A percentile compares a stretch with the other conserved stretches of the same genome.
phyloP scores from a whole-genome alignment of 345 rosid genomes.

The Diplotaxis tenuifolia region DNA sequence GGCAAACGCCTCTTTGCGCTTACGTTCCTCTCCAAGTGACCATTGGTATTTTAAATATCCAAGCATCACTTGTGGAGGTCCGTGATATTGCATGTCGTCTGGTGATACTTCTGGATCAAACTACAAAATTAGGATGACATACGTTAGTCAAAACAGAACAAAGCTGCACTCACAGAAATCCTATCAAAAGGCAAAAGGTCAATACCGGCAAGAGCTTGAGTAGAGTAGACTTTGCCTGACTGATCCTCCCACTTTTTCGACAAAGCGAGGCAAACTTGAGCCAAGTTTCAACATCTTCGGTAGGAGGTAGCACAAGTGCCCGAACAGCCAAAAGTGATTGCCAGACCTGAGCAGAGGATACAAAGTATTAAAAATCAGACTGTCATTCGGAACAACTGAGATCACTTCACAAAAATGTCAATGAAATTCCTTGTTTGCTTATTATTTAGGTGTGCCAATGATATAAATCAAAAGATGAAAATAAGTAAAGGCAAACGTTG shows the following conservation, averaged over 20 bases:
- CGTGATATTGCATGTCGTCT: constrained; percentile 67
- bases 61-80: constrained; percentile 95
- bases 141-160: constrained; percentile 15
- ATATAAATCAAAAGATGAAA: constrained; percentile 5
- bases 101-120: constrained; percentile 90
- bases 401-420: constrained; percentile 6
- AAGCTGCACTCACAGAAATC: constrained; percentile 18
- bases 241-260: constrained; percentile 79
- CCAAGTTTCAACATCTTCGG: constrained; percentile 90
- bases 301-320: constrained; percentile 92
- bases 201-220: constrained; percentile 84
- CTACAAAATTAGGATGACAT: constrained; percentile 42
- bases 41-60: constrained; percentile 91
- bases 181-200: constrained; percentile 13
- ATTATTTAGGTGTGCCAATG: not conserved
- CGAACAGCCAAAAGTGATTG: constrained; percentile 84
- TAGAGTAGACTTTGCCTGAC: constrained; percentile 94
- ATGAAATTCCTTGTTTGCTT: constrained; percentile 10
- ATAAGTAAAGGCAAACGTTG: not conserved
- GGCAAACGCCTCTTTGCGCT: constrained; percentile 87
- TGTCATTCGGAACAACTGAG: not conserved
- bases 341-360: constrained; percentile 66
- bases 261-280: constrained; percentile 94
- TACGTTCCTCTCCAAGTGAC: constrained; percentile 96
- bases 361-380: constrained; percentile 6